Conservation (phyloP, 2,329 filamentous ascomycete species). For the Cordyceps tenuipes region DNA sequence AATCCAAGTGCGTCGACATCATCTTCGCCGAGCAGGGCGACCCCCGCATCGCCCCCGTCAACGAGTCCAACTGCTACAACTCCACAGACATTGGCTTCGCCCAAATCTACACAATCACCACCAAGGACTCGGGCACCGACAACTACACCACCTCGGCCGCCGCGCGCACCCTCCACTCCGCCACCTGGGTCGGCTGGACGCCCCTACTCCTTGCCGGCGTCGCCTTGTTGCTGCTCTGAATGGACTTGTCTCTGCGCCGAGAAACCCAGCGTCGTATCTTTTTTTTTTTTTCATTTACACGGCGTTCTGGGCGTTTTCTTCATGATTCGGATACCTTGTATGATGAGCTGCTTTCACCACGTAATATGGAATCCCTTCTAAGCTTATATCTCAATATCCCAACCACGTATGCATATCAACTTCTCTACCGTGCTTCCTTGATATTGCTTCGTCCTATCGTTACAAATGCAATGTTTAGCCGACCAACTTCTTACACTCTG, state of each 20-base stretch:
- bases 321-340: not conserved
- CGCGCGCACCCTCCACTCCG: slow-evolving; percentile 1
- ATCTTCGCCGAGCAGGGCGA: slow-evolving; percentile 77
- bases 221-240: not conserved
- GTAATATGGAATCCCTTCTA: not conserved
- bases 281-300: not conserved
- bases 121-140: slow-evolving; percentile 31
- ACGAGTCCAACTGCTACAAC: slow-evolving; percentile 81
- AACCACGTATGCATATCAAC: not conserved
- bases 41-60: slow-evolving; percentile 58
- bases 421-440: not conserved
- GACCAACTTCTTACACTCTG: slow-evolving; percentile 35
- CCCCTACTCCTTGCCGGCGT: slow-evolving; percentile 5
- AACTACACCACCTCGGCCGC: slow-evolving; percentile 12
- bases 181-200: slow-evolving; percentile 10
- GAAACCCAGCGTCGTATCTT: not conserved
- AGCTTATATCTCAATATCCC: not conserved
- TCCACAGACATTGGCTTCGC: slow-evolving; percentile 68
- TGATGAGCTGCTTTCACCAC: not conserved
- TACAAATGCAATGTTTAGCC: not conserved
- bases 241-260: too few species aligned
- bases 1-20: slow-evolving; percentile 83
- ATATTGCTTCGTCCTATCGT: not conserved
- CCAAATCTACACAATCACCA: slow-evolving; percentile 63
- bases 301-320: slow-evolving; percentile 1